Evolutionary conservation across 1,284 basidiomycete genomes (phyloP).

Genomic region (Cryptococcus floricola): DNA sequence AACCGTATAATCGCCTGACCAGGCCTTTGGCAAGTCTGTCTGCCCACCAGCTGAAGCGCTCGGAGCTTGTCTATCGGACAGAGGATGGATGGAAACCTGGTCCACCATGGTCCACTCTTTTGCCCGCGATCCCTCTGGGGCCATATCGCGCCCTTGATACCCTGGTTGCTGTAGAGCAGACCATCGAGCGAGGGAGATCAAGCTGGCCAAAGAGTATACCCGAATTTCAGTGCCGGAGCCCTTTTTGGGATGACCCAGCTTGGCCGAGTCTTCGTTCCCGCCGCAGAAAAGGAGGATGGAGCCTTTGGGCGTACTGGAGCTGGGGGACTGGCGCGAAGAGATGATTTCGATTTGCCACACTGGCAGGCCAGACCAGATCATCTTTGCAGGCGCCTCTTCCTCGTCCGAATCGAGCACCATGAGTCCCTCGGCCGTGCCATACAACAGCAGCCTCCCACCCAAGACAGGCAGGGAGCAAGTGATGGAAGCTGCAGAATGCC

Average conservation of each 20-base stretch:
- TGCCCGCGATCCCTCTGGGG: background rate
- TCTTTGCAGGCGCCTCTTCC: constrained; percentile 3
- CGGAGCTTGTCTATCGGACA: background rate
- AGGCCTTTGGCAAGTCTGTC: constrained; percentile 1
- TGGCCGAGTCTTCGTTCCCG: constrained; percentile 7
- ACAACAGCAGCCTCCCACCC: constrained; percentile 7
- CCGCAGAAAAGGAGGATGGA: constrained; percentile 13
- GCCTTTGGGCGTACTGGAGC: constrained; percentile 7
- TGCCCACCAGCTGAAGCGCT: background rate
- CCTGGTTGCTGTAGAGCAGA: constrained; percentile 1
- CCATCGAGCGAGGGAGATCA: constrained; percentile 13
- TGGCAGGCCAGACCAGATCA: constrained; percentile 14
- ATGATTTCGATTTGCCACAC: constrained; percentile 18
- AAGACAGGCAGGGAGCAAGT: constrained; percentile 12
- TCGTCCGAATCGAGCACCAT: constrained; percentile 9
- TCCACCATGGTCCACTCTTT: constrained; percentile 9
- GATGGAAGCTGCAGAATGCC: constrained; percentile 9
- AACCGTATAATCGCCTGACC: constrained; percentile 1
- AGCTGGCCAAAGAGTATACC: constrained; percentile 10
- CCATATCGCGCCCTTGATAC: constrained; percentile 11
- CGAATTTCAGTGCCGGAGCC: constrained; percentile 9
- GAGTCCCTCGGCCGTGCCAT: constrained; percentile 14
- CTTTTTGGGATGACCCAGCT: constrained; percentile 8
- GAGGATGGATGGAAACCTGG: background rate
- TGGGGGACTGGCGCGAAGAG: background rate